phyloP scores from a whole-genome alignment of 768 basidiomycete species.

The Rhodosporidiobolus sp. region DNA sequence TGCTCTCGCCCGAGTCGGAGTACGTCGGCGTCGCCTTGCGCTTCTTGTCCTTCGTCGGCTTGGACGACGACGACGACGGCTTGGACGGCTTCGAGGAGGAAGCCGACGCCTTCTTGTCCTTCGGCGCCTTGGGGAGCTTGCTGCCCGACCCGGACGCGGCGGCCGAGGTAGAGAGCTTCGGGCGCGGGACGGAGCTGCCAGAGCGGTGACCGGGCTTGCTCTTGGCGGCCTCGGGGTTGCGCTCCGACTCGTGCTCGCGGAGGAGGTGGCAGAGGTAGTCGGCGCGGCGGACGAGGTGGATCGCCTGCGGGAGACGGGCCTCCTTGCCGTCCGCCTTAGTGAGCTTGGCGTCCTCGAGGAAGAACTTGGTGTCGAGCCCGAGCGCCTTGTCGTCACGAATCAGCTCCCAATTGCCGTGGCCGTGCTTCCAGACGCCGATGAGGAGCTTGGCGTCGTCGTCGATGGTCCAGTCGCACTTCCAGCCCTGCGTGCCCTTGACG shows the following conservation, averaged over 20 bases:
- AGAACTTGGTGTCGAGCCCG: constrained; percentile 85
- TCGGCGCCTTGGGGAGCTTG: constrained; percentile 1
- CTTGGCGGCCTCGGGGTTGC: background rate
- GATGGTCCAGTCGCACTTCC: constrained; percentile 92
- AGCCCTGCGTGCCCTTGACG: constrained; percentile 88
- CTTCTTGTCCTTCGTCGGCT: constrained; percentile 64
- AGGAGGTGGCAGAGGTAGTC: constrained; percentile 84
- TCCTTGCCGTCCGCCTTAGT: constrained; percentile 55
- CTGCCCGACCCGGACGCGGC: too few species aligned
- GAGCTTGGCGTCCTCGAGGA: constrained; percentile 93
- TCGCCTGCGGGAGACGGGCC: constrained; percentile 85
- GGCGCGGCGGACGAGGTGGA: constrained; percentile 93
- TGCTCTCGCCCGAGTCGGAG: constrained; percentile 89
- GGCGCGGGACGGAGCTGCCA: constrained; percentile 8
- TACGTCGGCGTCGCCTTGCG: constrained; percentile 93
- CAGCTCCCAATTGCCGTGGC: constrained; percentile 94
- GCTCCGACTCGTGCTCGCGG: constrained; percentile 74
- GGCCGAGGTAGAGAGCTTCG: background rate
- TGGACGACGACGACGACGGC: background rate
- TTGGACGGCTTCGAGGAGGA: constrained; percentile 6
- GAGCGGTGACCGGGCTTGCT: constrained; percentile 20
- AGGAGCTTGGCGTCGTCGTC: constrained; percentile 91
- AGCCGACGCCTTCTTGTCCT: constrained; percentile 5
- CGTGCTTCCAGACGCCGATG: constrained; percentile 86
- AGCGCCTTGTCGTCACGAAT: constrained; percentile 86